Base-by-base conservation (phyloP, 495 filamentous ascomycete genomes). In the Penicillium manginii region DNA sequence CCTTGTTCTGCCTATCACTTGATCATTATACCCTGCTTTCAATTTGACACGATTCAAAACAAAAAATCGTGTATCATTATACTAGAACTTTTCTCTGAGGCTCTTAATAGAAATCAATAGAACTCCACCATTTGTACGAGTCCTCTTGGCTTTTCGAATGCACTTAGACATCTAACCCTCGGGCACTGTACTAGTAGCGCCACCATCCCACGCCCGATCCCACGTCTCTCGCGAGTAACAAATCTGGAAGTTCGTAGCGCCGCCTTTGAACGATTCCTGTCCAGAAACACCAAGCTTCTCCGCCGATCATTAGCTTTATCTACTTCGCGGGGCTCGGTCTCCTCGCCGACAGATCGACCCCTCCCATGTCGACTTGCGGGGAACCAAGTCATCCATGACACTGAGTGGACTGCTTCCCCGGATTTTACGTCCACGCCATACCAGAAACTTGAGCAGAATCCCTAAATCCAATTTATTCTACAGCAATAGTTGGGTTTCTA, bases 201-300 rank as follows among this genome's bases (percentile, higher is more conserved):
- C 35, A 37, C 18, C 17, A n/a, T 45, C n/a, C 17, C 9, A 9
- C n/a, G 17, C n/a, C 9, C 5, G 40, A 15, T 9, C 18, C 12
- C n/a, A n/a, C 3, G 7, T 22, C 22, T 29, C 46, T 10, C 46
- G 6, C 14, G 5, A 33, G 11, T n/a, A 52, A 7, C 18, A 19
- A 49, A 57, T 14, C 9, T 19, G 45, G 54, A 10, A 57, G 37
- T 17, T n/a, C n/a, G 32, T 50, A 57, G 54, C 54, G 54, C 54
- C 46, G 19, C 46, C 17, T 23, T 31, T 11, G 14, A 26, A 2
- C n/a, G 18, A 52, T 19, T 52, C 17, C 18, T 37, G 17, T 31
- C 26, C 50, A 18, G 29, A 52, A 29, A 23, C 46, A 10, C 9
- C 15, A 23, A 26, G 17, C 19, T n/a, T 14, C 26, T 2, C 31